These are phyloP conservation scores for Pholiota microspora DNA, from an alignment of 768 basidiomycete species.

Conservation along the genomic window DNA sequence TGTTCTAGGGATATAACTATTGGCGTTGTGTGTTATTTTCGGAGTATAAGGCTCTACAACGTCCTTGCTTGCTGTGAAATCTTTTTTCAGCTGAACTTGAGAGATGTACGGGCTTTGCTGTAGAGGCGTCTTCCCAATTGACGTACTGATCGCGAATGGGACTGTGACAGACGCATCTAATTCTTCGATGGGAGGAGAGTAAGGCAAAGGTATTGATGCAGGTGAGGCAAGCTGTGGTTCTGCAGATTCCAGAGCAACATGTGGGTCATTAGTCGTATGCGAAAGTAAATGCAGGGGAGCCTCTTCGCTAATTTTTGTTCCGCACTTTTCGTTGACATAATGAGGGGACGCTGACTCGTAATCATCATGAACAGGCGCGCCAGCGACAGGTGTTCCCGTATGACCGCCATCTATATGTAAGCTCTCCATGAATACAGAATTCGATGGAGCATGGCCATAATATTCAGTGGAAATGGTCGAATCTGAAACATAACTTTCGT, in stretches of 20 bases:
- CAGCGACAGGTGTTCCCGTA: too few species aligned
- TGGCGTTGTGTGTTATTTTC: conserved; percentile 15
- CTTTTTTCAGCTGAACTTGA: conserved; percentile 8
- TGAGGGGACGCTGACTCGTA: neutral
- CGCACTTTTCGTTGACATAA: neutral
- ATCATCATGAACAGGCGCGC: neutral
- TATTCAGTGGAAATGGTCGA: neutral
- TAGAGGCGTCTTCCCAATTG: neutral
- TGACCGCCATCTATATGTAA: too few species aligned
- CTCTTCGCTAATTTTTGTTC: neutral
- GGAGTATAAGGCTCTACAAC: conserved; percentile 38
- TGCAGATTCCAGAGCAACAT: neutral
- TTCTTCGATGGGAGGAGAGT: conserved; percentile 17
- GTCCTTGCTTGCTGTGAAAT: conserved; percentile 9
- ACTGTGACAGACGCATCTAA: neutral
- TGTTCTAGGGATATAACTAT: conserved; percentile 27
- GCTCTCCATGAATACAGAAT: too few species aligned
- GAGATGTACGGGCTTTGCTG: conserved; percentile 16
- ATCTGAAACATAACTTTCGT: neutral
- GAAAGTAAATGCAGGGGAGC: too few species aligned
- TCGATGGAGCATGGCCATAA: too few species aligned
- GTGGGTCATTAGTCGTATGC: neutral
- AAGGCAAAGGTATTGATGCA: conserved; percentile 20
- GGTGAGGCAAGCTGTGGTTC: conserved; percentile 12
- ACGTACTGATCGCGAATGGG: neutral